Percentiles rank a stretch among this genome's conserved stretches.
These are phyloP conservation scores for Rhodotorula sp. DNA, from an alignment of 1,284 basidiomycete genomes.

Conservation along the genomic window DNA sequence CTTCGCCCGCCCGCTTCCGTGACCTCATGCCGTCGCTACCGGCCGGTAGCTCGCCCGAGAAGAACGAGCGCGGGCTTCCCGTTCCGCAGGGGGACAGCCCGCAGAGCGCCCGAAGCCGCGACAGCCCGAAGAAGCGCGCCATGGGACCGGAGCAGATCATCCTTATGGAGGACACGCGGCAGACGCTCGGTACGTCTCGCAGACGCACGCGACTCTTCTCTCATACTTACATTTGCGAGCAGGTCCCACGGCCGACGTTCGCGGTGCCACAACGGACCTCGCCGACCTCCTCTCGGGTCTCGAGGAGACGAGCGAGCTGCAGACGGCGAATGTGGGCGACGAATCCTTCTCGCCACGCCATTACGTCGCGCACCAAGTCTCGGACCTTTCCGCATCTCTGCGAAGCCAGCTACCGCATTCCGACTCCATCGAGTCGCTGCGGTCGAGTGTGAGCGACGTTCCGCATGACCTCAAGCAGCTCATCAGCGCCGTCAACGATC, in stretches of 20 bases:
- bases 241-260: constrained; percentile 19
- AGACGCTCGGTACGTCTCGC: background rate
- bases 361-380: background rate
- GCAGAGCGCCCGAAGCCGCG: background rate
- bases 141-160: constrained; percentile 40
- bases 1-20: constrained; percentile 21
- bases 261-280: constrained; percentile 37
- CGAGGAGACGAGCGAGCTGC: constrained; percentile 31
- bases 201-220: background rate
- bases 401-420: constrained; percentile 7
- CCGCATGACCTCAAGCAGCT: constrained; percentile 29
- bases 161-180: constrained; percentile 18
- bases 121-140: constrained; percentile 31
- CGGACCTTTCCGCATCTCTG: constrained; percentile 12
- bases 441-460: constrained; percentile 32
- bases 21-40: constrained; percentile 21
- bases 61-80: constrained; percentile 29
- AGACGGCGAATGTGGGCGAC: background rate
- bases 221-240: background rate
- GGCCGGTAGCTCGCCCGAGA: constrained; percentile 31
- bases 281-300: constrained; percentile 34
- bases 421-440: constrained; percentile 30
- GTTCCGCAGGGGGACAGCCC: constrained; percentile 8
- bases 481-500: constrained; percentile 31
- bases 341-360: background rate